Evolutionary conservation across 441 rosid genomes (phyloP), one percentile per base, ranked within the genome.

Genomic region (Eruca vesicaria): DNA sequence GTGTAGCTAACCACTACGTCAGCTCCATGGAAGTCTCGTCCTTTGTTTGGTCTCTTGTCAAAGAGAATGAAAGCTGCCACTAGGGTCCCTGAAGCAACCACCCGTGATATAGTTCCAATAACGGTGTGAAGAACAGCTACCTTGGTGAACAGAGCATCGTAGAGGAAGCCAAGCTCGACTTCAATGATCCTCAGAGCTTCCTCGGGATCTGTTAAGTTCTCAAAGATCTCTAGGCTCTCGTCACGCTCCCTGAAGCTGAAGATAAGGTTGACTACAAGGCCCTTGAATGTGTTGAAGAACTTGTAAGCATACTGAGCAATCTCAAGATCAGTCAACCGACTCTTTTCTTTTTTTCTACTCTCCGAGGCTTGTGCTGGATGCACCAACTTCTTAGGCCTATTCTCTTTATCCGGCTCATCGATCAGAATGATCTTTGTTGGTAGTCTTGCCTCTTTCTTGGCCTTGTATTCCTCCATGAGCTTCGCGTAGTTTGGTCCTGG

Each of bases 101-200:
- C 2, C 10, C 85, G 83, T 21, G 79, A 81, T 20, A 82, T 0
- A 68, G 35, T 64, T 35, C 90, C 89, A 1, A 0, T 0, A 5
- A 0, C 0, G 2, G 86, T 72, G 31, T 80, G 87, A 20, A 84
- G 80, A 32, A 83, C 76, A 3, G 78, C 72, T 0, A 78, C 79
- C 65, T 88, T 87, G 26, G 90, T 87, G 64, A 70, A 85, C 15
- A 86, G 74, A 63, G 83, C 86, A 58, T 88, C 92, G n/a, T 89
- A 87, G 12, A 86, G 45, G 72, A 85, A 85, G 52, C 85, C 87
- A 61, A 89, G 90, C 78, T 89, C 94, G 1, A 85, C 77, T 75
- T 86, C 88, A 15, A 90, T 73, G 18, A 85, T 75, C 77, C 74
- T 75, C 60, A 84, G 50, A 56, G 89, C 90, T 56, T 84, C 84